Evolutionary conservation across 2,329 filamentous ascomycete genomes (phyloP), one percentile per base, ranked within the genome.

Genomic region (Paraphaeosphaeria minitans): DNA sequence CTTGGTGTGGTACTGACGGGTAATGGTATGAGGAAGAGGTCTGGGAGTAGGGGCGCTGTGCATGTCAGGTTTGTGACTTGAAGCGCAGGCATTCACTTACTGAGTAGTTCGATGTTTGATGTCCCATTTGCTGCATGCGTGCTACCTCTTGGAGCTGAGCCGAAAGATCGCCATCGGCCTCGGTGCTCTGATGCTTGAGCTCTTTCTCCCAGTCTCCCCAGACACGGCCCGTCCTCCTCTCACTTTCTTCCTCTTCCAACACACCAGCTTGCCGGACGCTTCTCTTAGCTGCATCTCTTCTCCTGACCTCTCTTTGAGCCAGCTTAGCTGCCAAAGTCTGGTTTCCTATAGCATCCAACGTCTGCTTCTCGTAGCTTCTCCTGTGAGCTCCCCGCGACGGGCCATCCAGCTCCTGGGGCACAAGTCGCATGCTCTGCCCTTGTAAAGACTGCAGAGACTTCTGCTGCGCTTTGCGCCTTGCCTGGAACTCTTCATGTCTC

Each of bases 221-320:
- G 22, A 83, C 66, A 6, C 83, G 84, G 13, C 80, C 83, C 19
- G 78, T 77, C 10, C 87, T 81, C 42, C 85, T 83, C 53, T 79
- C 78, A 57, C 83, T 81, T 61, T 88, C 85, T 59, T 87, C 84
- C 55, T 85, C 83, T 50, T 83, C 81, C 0, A 83, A 79, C 1
- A 87, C 79, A 0, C 84, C 86, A 27, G 85, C 82, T 64, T 86
- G 83, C 33, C 84, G 82, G 27, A 83, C 85, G 12, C 82, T 83
- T 63, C 80, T 84, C 60, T 66, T 62, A 19, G 69, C 69, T 8
- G 69, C 64, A 52, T 76, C 72, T 62, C 75, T 74, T 52, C 71
- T 67, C 19, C 62, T 63, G 10, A 77, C 73, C 37, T 76, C 75
- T 53, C 71, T 66, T 57, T 76, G 72, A 22, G 76, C 74, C 33